Base-by-base conservation (phyloP, 805 yeast species). In the Yarrowia deformans region DNA sequence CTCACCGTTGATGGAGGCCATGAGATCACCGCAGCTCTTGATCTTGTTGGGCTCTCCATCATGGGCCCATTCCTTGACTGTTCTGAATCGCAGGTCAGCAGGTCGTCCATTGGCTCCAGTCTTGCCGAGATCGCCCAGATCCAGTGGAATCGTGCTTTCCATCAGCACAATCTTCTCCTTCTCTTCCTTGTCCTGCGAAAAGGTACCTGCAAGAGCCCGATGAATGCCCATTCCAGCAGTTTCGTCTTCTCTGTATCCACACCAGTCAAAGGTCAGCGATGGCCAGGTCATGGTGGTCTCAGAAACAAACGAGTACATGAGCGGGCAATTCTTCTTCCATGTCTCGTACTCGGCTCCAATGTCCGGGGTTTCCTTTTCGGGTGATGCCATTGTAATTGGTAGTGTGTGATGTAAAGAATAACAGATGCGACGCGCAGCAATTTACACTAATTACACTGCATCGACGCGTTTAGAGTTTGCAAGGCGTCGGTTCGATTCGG, bases 11-110 rank as follows among this genome's bases (percentile, higher is more conserved):
- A 87, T 84, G 2, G 90, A 82, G 9, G 90, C 87, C 23, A 87
- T 79, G 12, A 82, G 75, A 10, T 80, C 79, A 4, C 84, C 78
- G 67, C 77, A 80, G 68, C 84, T 81, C 69, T 86, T 83, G 8
- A 89, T 83, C 71, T 84, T 83, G 77, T 89, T 89, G 63, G 89
- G 87, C 72, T 88, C 93, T 8, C 89, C 88, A 16, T 86, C 84
- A 72, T 88, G 93, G 56, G 79, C 79, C 88, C 91, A 88, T 69
- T 81, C 78, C 68, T 83, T 81, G 34, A 79, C 72, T 7, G 84
- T 75, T 14, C 52, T 50, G 52, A 66, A 54, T 16, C 69, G 32
- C 50, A 54, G 40, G 34, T 52, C 61, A 2, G 32, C 19, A 23
- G 60, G 45, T 14, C 37, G 19, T 10, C 54, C 67, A 35, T 34